Evolutionary conservation across 2,329 filamentous ascomycete species (phyloP).

Genomic region (Monosporascus cannonballus): DNA sequence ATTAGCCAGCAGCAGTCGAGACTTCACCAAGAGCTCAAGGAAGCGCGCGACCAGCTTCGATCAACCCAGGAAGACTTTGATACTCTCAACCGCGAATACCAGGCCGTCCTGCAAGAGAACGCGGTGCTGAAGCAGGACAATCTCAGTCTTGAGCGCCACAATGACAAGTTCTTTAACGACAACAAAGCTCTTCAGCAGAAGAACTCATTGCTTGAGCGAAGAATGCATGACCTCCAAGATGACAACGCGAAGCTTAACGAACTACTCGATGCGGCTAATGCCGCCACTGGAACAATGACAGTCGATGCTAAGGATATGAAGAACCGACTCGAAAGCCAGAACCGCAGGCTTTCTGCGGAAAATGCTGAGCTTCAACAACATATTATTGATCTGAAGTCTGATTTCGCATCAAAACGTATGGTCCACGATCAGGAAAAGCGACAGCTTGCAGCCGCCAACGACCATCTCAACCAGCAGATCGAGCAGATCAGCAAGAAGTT

Average conservation of each 20-base stretch:
- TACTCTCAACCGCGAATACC: constrained; percentile 27
- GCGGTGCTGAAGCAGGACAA: constrained; percentile 43
- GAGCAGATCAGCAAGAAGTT: constrained; percentile 29
- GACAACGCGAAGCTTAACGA: constrained; percentile 42
- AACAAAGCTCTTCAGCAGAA: constrained; percentile 33
- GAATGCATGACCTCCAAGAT: constrained; percentile 37
- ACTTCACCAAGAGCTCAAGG: constrained; percentile 31
- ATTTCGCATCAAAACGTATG: constrained; percentile 10
- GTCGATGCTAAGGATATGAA: constrained; percentile 16
- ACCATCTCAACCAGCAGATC: constrained; percentile 35
- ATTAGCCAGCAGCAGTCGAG: constrained; percentile 38
- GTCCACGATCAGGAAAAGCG: constrained; percentile 15
- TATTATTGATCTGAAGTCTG: constrained; percentile 15
- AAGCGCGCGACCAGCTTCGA: constrained; percentile 24
- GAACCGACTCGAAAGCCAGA: constrained; percentile 14
- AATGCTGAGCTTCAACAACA: constrained; percentile 18
- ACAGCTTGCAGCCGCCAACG: constrained; percentile 11
- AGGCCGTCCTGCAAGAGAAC: constrained; percentile 30
- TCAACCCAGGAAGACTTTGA: constrained; percentile 36
- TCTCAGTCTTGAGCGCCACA: constrained; percentile 45
- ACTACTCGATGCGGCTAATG: constrained; percentile 34
- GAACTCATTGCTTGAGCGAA: constrained; percentile 42
- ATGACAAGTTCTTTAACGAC: constrained; percentile 49
- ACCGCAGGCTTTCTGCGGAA: constrained; percentile 15
- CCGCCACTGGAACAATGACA: constrained; percentile 12